These are phyloP conservation scores for Nothophaeocryptopus gaeumannii DNA, from an alignment of 2,329 filamentous ascomycete species.

Conservation along the genomic window DNA sequence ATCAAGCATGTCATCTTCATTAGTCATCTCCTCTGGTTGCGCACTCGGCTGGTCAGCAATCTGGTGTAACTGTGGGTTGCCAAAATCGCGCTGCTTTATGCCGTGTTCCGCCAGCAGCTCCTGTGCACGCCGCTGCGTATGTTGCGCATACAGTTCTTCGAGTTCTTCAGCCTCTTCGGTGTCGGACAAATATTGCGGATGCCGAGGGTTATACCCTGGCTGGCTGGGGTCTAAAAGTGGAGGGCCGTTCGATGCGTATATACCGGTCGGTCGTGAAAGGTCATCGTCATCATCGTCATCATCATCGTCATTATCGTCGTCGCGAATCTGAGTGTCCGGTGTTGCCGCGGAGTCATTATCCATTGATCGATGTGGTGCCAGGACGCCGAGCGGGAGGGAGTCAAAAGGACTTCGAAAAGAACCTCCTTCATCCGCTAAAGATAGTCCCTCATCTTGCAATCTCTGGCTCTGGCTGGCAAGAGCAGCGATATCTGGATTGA, in stretches of 20 bases:
- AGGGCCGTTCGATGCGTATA: slow-evolving; percentile 1
- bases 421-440: too few relatives aligned
- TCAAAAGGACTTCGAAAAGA: too few relatives aligned
- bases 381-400: too few relatives aligned
- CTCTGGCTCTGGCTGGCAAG: slow-evolving; percentile 2
- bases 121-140: slow-evolving; percentile 5
- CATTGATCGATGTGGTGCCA: background rate
- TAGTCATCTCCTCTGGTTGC: background rate
- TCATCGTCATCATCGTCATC: slow-evolving; percentile 8
- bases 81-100: slow-evolving; percentile 13
- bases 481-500: slow-evolving; percentile 12
- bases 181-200: slow-evolving; percentile 15
- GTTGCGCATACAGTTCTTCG: slow-evolving; percentile 12
- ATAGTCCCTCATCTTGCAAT: background rate
- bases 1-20: slow-evolving; percentile 13
- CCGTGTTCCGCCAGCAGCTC: slow-evolving; percentile 10
- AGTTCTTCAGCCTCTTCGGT: slow-evolving; percentile 25
- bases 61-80: background rate
- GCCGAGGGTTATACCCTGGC: slow-evolving; percentile 1
- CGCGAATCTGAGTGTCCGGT: slow-evolving; percentile 3
- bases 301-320: slow-evolving; percentile 5
- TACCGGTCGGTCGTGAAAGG: background rate
- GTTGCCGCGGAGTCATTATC: slow-evolving; percentile 3
- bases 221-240: background rate
- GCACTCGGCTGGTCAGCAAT: too few relatives aligned